Evolutionary conservation across 257 asterid genomes (phyloP), one percentile per base, ranked within the genome.

Genomic region (Handroanthus guayacan): DNA sequence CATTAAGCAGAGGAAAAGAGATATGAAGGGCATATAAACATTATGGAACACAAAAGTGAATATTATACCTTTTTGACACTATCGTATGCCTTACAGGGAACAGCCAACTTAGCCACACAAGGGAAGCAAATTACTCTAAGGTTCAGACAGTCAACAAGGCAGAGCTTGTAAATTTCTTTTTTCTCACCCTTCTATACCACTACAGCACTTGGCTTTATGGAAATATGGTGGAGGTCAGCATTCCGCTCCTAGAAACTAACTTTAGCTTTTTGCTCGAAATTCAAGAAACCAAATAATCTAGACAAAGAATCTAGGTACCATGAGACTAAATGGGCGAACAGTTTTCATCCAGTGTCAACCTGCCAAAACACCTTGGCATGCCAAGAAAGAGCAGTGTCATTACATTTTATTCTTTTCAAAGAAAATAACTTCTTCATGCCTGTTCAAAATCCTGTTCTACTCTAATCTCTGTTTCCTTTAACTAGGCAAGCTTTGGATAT

Each of bases 261-360:
- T 60, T 60, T 39, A 48, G 55, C 14, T 9, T 69, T 74, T 52
- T 52, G 74, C 82, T 36, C 38, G 37, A 68, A 41, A 62, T 44
- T 47, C 16, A 54, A 47, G 36, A 18, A 20, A 64, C 57, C 68
- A 52, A 62, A 80, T 47, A 37, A 16, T 41, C 25, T 76, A 34
- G 54, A 13, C 20, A 62, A 44, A 74, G 51, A 39, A 39, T 25
- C 31, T 25, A 25, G 31, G 7, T 41, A 41, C 5, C 3, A 41
- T 3, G 8, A 62, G 51, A 25, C 38, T 16, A 62, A 17, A 25
- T 16, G 72, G 34, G 67, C 51, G 12, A 69, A 67, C 62, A 57
- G 50, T 43, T 62, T 47, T 50, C 51, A 12, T 9, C 5, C 43
- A 38, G 51, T 17, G 6, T 68, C 45, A 41, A 80, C 61, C 62